Conservation (phyloP, 2,329 filamentous ascomycete genomes). For the Penicillium vulpinum region DNA sequence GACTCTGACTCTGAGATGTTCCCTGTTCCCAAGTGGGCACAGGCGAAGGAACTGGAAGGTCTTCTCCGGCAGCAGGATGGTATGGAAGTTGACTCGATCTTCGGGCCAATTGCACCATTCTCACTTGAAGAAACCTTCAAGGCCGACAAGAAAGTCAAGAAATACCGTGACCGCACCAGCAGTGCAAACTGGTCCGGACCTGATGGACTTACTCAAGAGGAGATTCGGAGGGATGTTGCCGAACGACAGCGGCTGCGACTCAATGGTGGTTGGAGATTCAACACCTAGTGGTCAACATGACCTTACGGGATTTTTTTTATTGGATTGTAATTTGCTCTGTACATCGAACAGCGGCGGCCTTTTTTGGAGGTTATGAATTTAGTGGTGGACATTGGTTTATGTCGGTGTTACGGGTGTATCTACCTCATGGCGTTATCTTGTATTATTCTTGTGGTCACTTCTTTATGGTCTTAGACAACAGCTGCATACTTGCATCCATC, state of each 20-base stretch:
- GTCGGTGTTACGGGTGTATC: conserved; percentile 13
- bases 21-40: conserved; percentile 77
- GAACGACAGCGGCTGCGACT: conserved; percentile 75
- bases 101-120: conserved; percentile 82
- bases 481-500: conserved; percentile 18
- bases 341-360: conserved; percentile 9
- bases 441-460: conserved; percentile 9
- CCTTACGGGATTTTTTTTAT: conserved; percentile 2
- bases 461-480: conserved; percentile 13
- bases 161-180: conserved; percentile 86
- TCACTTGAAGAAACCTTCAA: conserved; percentile 97
- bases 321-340: conserved; percentile 4
- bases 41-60: conserved; percentile 76
- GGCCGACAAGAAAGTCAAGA: conserved; percentile 83
- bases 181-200: conserved; percentile 89
- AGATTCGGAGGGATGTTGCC: conserved; percentile 76
- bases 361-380: not conserved
- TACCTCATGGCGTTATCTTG: conserved; percentile 13
- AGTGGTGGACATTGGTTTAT: conserved; percentile 4
- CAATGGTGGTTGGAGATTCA: conserved; percentile 82
- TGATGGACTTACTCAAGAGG: conserved; percentile 83
- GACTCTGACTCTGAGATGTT: conserved; percentile 63
- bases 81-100: conserved; percentile 74
- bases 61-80: conserved; percentile 79
- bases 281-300: conserved; percentile 3